Percentiles rank a stretch among this genome's conserved stretches.
phyloP scores from a whole-genome alignment of 1,284 basidiomycete genomes.

The Sporisorium iseilematis-ciliati region DNA sequence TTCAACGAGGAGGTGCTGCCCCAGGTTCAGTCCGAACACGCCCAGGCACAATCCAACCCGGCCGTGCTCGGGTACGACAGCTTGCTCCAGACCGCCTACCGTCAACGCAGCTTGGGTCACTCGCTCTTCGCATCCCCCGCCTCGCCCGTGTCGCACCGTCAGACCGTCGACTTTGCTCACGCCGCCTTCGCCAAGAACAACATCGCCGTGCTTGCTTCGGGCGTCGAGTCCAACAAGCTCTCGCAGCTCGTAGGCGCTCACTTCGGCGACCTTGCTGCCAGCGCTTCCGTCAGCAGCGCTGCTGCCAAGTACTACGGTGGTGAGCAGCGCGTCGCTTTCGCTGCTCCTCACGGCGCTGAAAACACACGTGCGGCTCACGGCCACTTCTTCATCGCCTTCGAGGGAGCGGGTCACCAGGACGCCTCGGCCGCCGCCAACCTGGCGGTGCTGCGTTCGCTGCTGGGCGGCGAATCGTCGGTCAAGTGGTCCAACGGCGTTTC shows the following conservation, averaged over 20 bases:
- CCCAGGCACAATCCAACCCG: constrained; percentile 57
- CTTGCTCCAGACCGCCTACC: constrained; percentile 67
- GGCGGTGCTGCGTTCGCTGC: constrained; percentile 64
- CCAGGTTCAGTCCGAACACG: constrained; percentile 59
- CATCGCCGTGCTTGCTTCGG: constrained; percentile 66
- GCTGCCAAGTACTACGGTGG: constrained; percentile 68
- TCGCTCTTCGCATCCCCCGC: constrained; percentile 67
- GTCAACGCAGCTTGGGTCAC: constrained; percentile 63
- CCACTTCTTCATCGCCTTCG: constrained; percentile 67
- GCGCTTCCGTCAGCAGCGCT: constrained; percentile 35
- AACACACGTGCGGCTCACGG: constrained; percentile 53
- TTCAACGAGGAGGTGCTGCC: constrained; percentile 68
- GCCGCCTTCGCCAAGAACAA: constrained; percentile 65
- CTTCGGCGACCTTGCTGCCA: constrained; percentile 55
- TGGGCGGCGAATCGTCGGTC: constrained; percentile 65
- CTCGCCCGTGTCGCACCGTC: constrained; percentile 57
- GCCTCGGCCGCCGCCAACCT: constrained; percentile 54
- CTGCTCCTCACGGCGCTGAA: constrained; percentile 61
- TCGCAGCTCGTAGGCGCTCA: constrained; percentile 54
- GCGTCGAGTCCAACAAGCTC: constrained; percentile 58
- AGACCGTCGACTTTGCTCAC: constrained; percentile 54
- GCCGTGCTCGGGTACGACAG: constrained; percentile 60
- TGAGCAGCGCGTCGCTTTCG: constrained; percentile 63
- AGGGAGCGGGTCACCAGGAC: constrained; percentile 57
- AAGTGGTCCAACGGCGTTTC: constrained; percentile 67